Evolutionary conservation across 257 asterid genomes (phyloP).

Genomic region (Penstemon newberryi): DNA sequence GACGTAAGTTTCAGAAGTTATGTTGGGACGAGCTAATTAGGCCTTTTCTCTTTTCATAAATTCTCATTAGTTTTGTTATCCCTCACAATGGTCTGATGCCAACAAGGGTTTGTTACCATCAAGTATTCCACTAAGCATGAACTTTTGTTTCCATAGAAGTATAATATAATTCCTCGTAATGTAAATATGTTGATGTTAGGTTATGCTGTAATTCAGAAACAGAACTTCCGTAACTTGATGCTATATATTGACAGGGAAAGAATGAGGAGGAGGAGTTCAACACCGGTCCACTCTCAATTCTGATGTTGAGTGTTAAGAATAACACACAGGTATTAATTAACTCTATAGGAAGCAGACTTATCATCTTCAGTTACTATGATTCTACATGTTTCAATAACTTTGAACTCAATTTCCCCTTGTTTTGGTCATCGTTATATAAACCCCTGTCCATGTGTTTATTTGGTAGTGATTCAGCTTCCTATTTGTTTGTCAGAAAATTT

Average conservation of each 20-base stretch:
- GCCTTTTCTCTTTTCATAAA: too few relatives aligned
- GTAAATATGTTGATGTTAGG: too few relatives aligned
- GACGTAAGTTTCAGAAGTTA: not conserved
- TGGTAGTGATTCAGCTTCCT: too few relatives aligned
- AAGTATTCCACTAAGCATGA: not conserved
- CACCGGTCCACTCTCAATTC: conserved; percentile 90
- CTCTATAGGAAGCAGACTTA: not conserved
- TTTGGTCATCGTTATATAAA: not conserved
- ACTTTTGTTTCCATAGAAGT: not conserved
- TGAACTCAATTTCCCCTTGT: not conserved
- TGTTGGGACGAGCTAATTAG: not conserved
- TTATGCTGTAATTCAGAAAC: not conserved
- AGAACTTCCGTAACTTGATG: not conserved
- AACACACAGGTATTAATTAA: conserved; percentile 57
- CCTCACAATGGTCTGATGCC: not conserved
- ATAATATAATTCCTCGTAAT: too few relatives aligned
- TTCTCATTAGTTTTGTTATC: not conserved
- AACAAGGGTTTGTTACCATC: not conserved
- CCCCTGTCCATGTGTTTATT: not conserved
- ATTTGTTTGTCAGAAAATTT: too few relatives aligned
- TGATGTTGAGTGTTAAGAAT: conserved; percentile 74
- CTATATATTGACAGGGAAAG: conserved; percentile 44
- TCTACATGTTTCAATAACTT: not conserved
- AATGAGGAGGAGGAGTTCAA: conserved; percentile 96
- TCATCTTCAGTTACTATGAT: not conserved